A percentile compares a stretch with the other conserved stretches of the same genome.
Conservation (phyloP, 352 stramenopile species). For the Elongisporangium undulatum region DNA sequence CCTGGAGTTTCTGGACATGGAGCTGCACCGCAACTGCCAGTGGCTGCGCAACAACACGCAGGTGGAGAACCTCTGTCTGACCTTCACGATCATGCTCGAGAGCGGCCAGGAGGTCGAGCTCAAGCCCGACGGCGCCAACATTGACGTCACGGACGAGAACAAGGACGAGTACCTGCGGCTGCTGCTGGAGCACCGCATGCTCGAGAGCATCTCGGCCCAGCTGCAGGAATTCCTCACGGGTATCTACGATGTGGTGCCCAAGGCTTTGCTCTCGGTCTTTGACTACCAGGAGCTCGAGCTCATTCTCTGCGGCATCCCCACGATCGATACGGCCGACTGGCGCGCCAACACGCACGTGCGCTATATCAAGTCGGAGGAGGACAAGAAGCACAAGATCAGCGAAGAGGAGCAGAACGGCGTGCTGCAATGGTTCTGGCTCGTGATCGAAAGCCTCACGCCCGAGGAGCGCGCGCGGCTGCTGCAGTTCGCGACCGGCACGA, state of each 20-base stretch:
- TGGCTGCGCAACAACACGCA: constrained; percentile 61
- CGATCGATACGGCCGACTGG: constrained; percentile 68
- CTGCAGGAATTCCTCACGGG: constrained; percentile 61
- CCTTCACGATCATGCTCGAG: constrained; percentile 68
- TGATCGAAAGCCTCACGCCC: constrained; percentile 45
- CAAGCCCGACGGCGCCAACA: constrained; percentile 81
- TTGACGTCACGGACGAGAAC: constrained; percentile 96
- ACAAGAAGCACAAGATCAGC: constrained; percentile 29
- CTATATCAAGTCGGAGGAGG: constrained; percentile 45
- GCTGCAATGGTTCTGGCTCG: constrained; percentile 70
- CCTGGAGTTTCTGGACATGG: constrained; percentile 68
- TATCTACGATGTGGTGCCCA: constrained; percentile 75
- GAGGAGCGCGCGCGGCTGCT: constrained; percentile 69
- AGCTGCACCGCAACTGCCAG: constrained; percentile 59
- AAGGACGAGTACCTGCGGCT: constrained; percentile 89
- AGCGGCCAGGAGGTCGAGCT: constrained; percentile 84
- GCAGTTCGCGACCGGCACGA: constrained; percentile 77
- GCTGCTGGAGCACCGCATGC: constrained; percentile 72
- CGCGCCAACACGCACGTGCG: constrained; percentile 47
- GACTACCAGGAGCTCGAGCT: constrained; percentile 83
- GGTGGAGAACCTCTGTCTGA: constrained; percentile 53
- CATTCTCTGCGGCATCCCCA: constrained; percentile 67
- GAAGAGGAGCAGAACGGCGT: constrained; percentile 44
- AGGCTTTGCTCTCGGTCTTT: constrained; percentile 56
- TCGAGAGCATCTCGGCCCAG: constrained; percentile 60